A percentile compares a stretch with the other conserved stretches of the same genome.
Evolutionary conservation across 2,329 filamentous ascomycete species (phyloP).

Genomic region (Botrytis elliptica): DNA sequence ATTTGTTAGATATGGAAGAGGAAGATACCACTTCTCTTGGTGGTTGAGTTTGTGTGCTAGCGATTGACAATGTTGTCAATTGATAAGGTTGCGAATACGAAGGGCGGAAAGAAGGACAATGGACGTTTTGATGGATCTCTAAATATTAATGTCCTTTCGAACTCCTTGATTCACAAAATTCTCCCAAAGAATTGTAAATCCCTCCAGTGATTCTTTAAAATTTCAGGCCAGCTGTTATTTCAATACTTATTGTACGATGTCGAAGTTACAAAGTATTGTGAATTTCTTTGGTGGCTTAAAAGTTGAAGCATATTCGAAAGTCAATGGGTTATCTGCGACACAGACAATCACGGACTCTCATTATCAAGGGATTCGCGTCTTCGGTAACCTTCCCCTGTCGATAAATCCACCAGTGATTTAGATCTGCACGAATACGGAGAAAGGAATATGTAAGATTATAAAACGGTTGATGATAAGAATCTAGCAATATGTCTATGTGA

Average conservation of each 20-base stretch:
- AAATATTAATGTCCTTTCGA: background rate
- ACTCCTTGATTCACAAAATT: background rate
- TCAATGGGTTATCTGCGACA: slow-evolving; percentile 23
- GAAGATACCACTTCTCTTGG: slow-evolving; percentile 11
- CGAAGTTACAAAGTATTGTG: slow-evolving; percentile 21
- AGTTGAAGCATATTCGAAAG: slow-evolving; percentile 18
- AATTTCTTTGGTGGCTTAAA: slow-evolving; percentile 25
- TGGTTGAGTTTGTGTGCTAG: slow-evolving; percentile 11
- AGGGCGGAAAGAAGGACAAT: background rate
- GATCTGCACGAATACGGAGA: background rate
- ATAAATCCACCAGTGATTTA: background rate
- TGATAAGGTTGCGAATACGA: slow-evolving; percentile 2
- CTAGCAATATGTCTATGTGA: background rate
- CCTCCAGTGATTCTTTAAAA: slow-evolving; percentile 2
- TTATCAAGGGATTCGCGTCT: slow-evolving; percentile 18
- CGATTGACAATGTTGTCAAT: background rate
- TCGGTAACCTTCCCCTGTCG: slow-evolving; percentile 13
- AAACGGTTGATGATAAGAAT: background rate
- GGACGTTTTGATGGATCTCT: background rate
- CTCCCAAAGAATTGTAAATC: background rate
- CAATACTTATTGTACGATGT: slow-evolving; percentile 27
- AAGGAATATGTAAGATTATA: background rate
- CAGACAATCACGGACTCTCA: slow-evolving; percentile 19
- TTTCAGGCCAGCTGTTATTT: slow-evolving; percentile 35
- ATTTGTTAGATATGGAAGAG: background rate